These are phyloP conservation scores for Colletotrichum incanum DNA, from an alignment of 2,329 filamentous ascomycete species.

Conservation along the genomic window DNA sequence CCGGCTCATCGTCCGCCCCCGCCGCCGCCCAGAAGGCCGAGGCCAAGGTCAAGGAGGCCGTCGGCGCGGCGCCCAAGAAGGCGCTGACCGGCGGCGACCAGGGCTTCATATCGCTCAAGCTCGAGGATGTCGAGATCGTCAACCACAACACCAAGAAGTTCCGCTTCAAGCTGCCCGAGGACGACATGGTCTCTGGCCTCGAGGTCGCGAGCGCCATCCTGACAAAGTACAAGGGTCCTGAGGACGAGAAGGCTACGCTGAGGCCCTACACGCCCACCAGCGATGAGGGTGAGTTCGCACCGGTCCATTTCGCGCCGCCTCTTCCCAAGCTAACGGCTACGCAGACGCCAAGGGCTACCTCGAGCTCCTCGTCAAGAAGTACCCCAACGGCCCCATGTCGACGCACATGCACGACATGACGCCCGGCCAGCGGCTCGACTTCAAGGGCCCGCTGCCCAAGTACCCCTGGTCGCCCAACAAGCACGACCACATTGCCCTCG, in stretches of 20 bases:
- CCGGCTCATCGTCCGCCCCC: slow-evolving; percentile 58
- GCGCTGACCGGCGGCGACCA: slow-evolving; percentile 88
- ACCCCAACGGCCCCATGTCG: slow-evolving; percentile 93
- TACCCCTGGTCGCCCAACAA: slow-evolving; percentile 93
- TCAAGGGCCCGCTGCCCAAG: slow-evolving; percentile 97
- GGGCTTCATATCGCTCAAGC: slow-evolving; percentile 86
- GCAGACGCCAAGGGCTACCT: slow-evolving; percentile 83
- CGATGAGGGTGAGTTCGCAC: slow-evolving; percentile 77
- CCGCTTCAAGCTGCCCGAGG: slow-evolving; percentile 88
- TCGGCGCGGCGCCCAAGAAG: slow-evolving; percentile 59
- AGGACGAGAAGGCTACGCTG: slow-evolving; percentile 87
- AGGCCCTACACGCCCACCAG: slow-evolving; percentile 94
- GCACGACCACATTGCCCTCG: slow-evolving; percentile 88
- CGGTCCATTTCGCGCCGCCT: background rate
- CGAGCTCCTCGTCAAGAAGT: slow-evolving; percentile 93
- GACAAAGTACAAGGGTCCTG: slow-evolving; percentile 91
- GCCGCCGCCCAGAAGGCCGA: slow-evolving; percentile 70
- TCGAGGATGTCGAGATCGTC: slow-evolving; percentile 83
- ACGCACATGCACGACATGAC: slow-evolving; percentile 87
- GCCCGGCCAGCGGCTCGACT: slow-evolving; percentile 85
- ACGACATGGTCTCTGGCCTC: slow-evolving; percentile 87
- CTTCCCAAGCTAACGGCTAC: background rate
- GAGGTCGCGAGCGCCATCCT: slow-evolving; percentile 88
- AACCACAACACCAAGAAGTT: slow-evolving; percentile 97
- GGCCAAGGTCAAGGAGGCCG: slow-evolving; percentile 64